phyloP scores from a whole-genome alignment of 306 rosid genomes.

The Alnus rubra region DNA sequence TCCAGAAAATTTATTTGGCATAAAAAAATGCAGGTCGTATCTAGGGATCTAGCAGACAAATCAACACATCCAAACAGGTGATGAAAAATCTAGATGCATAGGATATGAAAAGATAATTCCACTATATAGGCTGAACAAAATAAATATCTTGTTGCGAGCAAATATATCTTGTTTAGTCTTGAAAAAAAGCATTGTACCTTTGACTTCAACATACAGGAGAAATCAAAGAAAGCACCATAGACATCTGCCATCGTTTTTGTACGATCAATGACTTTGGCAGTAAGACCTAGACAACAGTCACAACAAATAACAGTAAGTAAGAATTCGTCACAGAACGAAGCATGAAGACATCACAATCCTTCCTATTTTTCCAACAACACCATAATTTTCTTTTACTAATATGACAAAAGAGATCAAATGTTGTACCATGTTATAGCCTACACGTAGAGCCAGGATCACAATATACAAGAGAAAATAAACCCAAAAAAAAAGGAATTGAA shows the following conservation, averaged over 20 bases:
- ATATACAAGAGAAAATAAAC: no score
- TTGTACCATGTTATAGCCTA: not conserved
- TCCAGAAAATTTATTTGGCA: constrained; percentile 1
- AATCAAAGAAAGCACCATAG: constrained; percentile 91
- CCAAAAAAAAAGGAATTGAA: no score
- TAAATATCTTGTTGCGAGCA: constrained; percentile 19
- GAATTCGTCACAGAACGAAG: constrained; percentile 2
- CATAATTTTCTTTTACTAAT: not conserved
- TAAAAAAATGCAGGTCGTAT: constrained; percentile 3
- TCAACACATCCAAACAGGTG: not conserved
- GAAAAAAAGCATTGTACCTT: constrained; percentile 59
- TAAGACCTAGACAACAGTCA: constrained; percentile 66
- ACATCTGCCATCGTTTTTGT: constrained; percentile 84
- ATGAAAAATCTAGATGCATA: constrained; percentile 12
- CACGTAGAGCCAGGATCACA: not conserved
- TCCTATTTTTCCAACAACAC: not conserved
- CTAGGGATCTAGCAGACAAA: constrained; percentile 8
- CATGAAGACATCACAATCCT: not conserved
- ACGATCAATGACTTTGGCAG: constrained; percentile 87
- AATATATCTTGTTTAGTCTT: constrained; percentile 19
- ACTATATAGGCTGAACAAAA: constrained; percentile 2
- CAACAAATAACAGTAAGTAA: constrained; percentile 21
- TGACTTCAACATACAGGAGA: constrained; percentile 65
- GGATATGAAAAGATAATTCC: constrained; percentile 8
- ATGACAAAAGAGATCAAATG: not conserved